Base-by-base conservation (phyloP, 208 protist species). In the Leishmania amazonensis region DNA sequence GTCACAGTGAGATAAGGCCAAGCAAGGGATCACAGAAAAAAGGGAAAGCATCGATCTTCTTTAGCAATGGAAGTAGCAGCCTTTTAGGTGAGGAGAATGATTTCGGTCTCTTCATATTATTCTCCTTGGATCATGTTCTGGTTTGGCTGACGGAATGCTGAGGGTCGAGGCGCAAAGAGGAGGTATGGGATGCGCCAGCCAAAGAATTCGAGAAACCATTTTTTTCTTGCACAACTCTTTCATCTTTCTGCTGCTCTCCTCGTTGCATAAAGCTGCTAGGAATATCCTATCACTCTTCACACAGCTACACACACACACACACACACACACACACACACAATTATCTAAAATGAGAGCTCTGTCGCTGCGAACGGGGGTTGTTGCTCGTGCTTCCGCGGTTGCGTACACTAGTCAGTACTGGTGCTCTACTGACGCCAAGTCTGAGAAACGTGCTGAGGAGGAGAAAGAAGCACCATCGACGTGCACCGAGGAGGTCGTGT, bases 361-460 rank as follows among this genome's bases (percentile, higher is more conserved):
- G 0, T 76, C 83, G 3, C 49, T 86, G 35, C 83, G 83, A 67
- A 73, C 78, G 11, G 83, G 78, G 7, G 5, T 80, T 28, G 47
- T 80, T 65, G 75, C 74, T 40, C 83, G 83, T 68, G 42, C 62
- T 53, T 76, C 83, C 8, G 83, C 68, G 24, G 83, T 57, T 0
- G 49, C 49, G 45, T 31, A 80, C 28, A 47, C 62, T 71, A 73
- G 83, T 47, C 75, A 76, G 49, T 75, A 78, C 47, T 94, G 89
- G 88, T 92, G 87, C 70, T 87, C 93, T 35, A 57, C 86, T 64
- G 86, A 83, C 9, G 49, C 76, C 8, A 89, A 85, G 51, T 24
- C 83, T 15, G 84, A 88, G 21, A 85, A 70, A 42, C 83, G 78
- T 1, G 62, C 75, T 54, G 83, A 88, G 54, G 75, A 53, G 42